Conservation (phyloP, 1,139 yeast genomes). For the Sugiyamaella sp. region DNA sequence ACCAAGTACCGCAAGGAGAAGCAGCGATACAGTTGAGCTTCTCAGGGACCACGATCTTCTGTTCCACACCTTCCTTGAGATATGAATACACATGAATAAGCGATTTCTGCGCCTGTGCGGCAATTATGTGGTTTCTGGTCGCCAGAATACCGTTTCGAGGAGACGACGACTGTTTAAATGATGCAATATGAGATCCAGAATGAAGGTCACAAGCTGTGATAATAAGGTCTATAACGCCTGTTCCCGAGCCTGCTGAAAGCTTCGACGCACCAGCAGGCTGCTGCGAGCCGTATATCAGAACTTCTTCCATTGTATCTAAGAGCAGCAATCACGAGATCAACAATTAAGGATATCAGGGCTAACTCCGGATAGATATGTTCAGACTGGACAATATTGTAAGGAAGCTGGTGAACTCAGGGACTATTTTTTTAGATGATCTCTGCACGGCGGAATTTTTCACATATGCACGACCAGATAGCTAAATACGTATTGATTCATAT, state of each 20-base stretch:
- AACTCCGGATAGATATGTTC: too few relatives aligned
- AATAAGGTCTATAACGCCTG: slow-evolving; percentile 26
- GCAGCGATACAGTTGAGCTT: slow-evolving; percentile 61
- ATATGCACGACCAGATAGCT: background rate
- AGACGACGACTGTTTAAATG: slow-evolving; percentile 40
- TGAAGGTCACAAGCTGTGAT: slow-evolving; percentile 35
- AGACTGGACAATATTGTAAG: too few relatives aligned
- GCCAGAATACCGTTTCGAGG: slow-evolving; percentile 51
- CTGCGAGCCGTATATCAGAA: slow-evolving; percentile 35
- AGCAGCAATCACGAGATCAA: background rate
- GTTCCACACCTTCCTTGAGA: slow-evolving; percentile 82
- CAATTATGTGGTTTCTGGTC: slow-evolving; percentile 56
- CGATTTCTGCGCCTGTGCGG: slow-evolving; percentile 71
- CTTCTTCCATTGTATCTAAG: slow-evolving; percentile 33
- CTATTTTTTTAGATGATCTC: slow-evolving; percentile 7
- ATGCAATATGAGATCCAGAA: slow-evolving; percentile 33
- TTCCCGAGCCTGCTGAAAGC: slow-evolving; percentile 22
- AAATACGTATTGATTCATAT: too few relatives aligned
- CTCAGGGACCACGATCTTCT: slow-evolving; percentile 85
- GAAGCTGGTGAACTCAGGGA: too few relatives aligned
- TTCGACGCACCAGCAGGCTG: slow-evolving; percentile 22
- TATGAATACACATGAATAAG: slow-evolving; percentile 71
- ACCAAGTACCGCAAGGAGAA: slow-evolving; percentile 54
- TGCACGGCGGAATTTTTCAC: slow-evolving; percentile 2
- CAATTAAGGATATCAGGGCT: too few relatives aligned